A percentile compares a stretch with the other conserved stretches of the same genome.
These are phyloP conservation scores for Shiraia sp. DNA, from an alignment of 2,329 filamentous ascomycete species.

Conservation along the genomic window DNA sequence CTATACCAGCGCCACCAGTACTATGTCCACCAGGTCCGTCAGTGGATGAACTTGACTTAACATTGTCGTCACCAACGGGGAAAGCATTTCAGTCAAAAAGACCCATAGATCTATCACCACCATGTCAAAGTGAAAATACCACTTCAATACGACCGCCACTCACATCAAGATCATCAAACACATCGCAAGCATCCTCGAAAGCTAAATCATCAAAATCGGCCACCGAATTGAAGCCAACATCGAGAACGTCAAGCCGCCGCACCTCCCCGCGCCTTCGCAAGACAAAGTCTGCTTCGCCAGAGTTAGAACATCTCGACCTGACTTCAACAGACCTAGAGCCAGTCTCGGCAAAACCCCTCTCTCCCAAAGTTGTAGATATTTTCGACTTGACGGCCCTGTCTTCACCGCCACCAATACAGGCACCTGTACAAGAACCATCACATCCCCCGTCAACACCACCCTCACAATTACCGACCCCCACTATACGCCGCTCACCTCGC, in stretches of 20 bases:
- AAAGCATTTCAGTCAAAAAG: slow-evolving; percentile 1
- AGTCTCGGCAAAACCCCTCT: slow-evolving; percentile 1
- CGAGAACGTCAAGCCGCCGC: slow-evolving; percentile 9
- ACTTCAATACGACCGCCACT: slow-evolving; percentile 25
- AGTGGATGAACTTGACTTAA: slow-evolving; percentile 36
- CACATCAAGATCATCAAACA: slow-evolving; percentile 31
- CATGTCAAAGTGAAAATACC: slow-evolving; percentile 4
- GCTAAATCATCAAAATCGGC: slow-evolving; percentile 11
- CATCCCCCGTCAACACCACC: slow-evolving; percentile 2
- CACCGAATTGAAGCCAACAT: slow-evolving; percentile 7
- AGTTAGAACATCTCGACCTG: slow-evolving; percentile 31
- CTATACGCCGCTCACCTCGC: slow-evolving; percentile 27
- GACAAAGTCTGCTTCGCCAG: slow-evolving; percentile 14
- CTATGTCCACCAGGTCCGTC: slow-evolving; percentile 16
- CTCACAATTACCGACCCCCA: no score
- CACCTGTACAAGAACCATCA: neutral
- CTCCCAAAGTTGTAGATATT: slow-evolving; percentile 16
- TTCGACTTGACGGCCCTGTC: slow-evolving; percentile 29
- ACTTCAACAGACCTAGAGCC: slow-evolving; percentile 11
- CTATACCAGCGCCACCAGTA: slow-evolving; percentile 18
- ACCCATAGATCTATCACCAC: slow-evolving; percentile 1
- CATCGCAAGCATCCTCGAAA: slow-evolving; percentile 14
- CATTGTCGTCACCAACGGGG: slow-evolving; percentile 26
- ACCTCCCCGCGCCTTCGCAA: slow-evolving; percentile 29
- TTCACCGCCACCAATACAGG: slow-evolving; percentile 8